Base-by-base conservation (phyloP, 73 alveolate species). In the Paramecium octaurelia region DNA sequence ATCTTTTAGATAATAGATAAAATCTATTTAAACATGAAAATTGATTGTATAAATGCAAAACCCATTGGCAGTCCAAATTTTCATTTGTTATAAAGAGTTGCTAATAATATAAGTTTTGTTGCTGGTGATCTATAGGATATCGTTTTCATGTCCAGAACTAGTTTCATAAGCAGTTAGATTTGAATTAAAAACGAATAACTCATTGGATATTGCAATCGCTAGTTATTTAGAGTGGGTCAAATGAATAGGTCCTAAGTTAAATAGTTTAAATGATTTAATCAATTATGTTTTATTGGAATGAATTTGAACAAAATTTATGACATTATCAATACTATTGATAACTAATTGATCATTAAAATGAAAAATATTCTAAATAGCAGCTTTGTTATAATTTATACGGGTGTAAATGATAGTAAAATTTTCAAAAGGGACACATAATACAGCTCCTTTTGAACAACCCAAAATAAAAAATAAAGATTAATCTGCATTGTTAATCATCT, bases 361-460 rank as follows among this genome's bases (percentile, higher is more conserved):
- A 18, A 23, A 3, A 10, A 73, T 73, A 73, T 73, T 31, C 9
- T 16, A 36, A 12, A 73, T 36, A 2, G 87, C 57, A 36, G 6
- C 18, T 38, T 73, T 73, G 14, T 73, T 73, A 73, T 73, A 73
- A 18, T 34, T 73, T 16, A 73, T 10, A 12, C 87, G n/a, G 4
- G 59, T 36, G 16, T 73, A 73, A 12, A 73, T 73, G 16, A 73
- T 16, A 0, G 57, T 16, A 16, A 12, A 35, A 16, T 4, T 35
- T 29, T 73, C 46, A 2, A 35, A 23, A 4, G 87, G 59, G 4
- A 73, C n/a, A 36, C 40, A 29, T 12, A 73, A 23, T 10, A 73
- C 57, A 10, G 87, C 87, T 73, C 87, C 87, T 73, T 40, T 73
- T 18, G 57, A 36, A 36, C 60, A 36, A 29, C 87, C 87, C 46